Evolutionary conservation across 805 yeast species (phyloP).

Genomic region (Ogataea ganodermae): DNA sequence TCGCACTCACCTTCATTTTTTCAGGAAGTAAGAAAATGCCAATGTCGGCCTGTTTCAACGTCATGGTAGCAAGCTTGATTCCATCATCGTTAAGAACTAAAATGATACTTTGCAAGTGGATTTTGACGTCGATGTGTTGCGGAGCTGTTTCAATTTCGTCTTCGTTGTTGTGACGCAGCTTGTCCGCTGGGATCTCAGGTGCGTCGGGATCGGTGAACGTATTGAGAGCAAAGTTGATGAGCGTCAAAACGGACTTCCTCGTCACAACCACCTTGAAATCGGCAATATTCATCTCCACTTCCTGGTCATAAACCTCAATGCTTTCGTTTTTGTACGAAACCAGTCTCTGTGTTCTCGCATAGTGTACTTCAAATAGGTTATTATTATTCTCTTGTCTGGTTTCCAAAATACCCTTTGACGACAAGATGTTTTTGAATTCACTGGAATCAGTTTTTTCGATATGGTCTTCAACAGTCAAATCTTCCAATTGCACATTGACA

Average conservation of each 20-base stretch:
- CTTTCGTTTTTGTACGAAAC: slow-evolving; percentile 53
- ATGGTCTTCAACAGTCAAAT: slow-evolving; percentile 72
- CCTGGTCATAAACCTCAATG: slow-evolving; percentile 77
- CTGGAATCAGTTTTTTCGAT: slow-evolving; percentile 61
- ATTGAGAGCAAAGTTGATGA: slow-evolving; percentile 77
- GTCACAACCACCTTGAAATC: slow-evolving; percentile 75
- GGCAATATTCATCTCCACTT: slow-evolving; percentile 69
- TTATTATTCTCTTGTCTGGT: slow-evolving; percentile 40
- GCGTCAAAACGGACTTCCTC: slow-evolving; percentile 73
- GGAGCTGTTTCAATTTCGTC: slow-evolving; percentile 61
- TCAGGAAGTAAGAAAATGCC: slow-evolving; percentile 70
- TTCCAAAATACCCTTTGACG: slow-evolving; percentile 55
- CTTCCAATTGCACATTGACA: slow-evolving; percentile 62
- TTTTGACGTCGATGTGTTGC: slow-evolving; percentile 67
- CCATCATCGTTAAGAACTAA: slow-evolving; percentile 82
- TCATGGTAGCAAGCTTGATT: slow-evolving; percentile 74
- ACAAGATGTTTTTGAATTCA: slow-evolving; percentile 67
- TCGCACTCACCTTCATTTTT: slow-evolving; percentile 68
- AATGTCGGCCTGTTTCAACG: slow-evolving; percentile 72
- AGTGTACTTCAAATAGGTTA: slow-evolving; percentile 60
- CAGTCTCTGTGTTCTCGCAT: slow-evolving; percentile 58
- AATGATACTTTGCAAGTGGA: slow-evolving; percentile 72
- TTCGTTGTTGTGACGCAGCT: slow-evolving; percentile 65
- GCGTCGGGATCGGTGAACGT: slow-evolving; percentile 87
- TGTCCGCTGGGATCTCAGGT: slow-evolving; percentile 68